Evolutionary conservation across 2,329 filamentous ascomycete species (phyloP).

Genomic region (Allantophomopsis cytisporea): DNA sequence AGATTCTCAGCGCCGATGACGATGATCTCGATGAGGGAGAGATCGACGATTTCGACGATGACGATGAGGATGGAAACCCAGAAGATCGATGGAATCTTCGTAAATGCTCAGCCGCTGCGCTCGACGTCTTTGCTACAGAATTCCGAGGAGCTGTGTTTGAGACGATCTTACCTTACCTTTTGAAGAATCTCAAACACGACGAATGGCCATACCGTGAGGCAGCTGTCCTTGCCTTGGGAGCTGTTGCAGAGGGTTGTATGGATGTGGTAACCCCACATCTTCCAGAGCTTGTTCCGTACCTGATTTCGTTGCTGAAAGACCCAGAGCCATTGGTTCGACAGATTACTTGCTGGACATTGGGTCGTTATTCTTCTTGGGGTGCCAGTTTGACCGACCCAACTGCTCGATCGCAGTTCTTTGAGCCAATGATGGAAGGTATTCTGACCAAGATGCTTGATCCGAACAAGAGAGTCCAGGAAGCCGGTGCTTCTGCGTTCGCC

Average conservation of each 20-base stretch:
- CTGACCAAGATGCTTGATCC: conserved; percentile 87
- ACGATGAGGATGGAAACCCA: conserved; percentile 61
- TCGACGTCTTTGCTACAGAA: conserved; percentile 87
- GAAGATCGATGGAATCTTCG: conserved; percentile 92
- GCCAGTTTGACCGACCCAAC: conserved; percentile 54
- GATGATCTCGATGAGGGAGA: conserved; percentile 82
- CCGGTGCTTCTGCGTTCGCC: conserved; percentile 88
- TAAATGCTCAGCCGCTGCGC: conserved; percentile 90
- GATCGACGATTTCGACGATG: conserved; percentile 58
- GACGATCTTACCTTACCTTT: conserved; percentile 83
- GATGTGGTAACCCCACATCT: conserved; percentile 80
- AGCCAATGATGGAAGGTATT: conserved; percentile 95
- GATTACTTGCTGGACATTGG: conserved; percentile 96
- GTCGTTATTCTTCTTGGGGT: conserved; percentile 87
- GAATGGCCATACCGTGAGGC: conserved; percentile 93
- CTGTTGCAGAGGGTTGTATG: conserved; percentile 91
- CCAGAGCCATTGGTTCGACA: conserved; percentile 81
- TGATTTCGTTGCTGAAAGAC: conserved; percentile 77
- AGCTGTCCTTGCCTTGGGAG: conserved; percentile 84
- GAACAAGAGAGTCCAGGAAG: conserved; percentile 97
- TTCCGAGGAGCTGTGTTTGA: conserved; percentile 84
- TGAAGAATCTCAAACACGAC: conserved; percentile 71
- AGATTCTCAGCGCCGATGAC: conserved; percentile 33
- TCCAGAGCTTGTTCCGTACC: conserved; percentile 78
- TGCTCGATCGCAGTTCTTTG: conserved; percentile 68